Percentiles rank a stretch among this genome's conserved stretches.
Evolutionary conservation across 805 yeast genomes (phyloP).

Genomic region (Yamadazyma akitaensis): DNA sequence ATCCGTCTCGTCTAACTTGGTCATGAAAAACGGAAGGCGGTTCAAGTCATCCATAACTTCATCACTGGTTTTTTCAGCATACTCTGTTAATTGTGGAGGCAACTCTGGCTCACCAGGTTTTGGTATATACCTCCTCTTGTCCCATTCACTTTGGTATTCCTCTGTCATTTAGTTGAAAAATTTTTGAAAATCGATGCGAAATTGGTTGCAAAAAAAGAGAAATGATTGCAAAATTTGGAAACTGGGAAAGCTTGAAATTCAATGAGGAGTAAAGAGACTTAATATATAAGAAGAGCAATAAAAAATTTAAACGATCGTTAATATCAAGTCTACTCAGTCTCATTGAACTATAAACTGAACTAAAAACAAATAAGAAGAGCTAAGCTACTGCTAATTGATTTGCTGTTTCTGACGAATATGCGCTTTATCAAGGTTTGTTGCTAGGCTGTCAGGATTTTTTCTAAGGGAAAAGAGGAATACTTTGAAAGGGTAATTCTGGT

Average conservation of each 20-base stretch:
- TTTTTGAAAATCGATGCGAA: slow-evolving; percentile 4
- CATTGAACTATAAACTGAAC: no score
- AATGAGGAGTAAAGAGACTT: not conserved
- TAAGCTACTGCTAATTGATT: no score
- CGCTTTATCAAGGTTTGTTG: no score
- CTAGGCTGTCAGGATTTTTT: no score
- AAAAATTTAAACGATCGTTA: no score
- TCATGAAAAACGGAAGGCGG: slow-evolving; percentile 92
- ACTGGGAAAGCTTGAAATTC: not conserved
- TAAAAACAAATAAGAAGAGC: no score
- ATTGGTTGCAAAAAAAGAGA: not conserved
- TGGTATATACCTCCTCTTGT: slow-evolving; percentile 36
- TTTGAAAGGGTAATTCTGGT: no score
- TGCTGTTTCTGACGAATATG: no score
- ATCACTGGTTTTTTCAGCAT: slow-evolving; percentile 62
- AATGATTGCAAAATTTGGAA: not conserved
- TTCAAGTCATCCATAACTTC: slow-evolving; percentile 77
- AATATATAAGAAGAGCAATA: not conserved
- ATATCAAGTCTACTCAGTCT: no score
- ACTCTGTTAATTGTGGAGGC: slow-evolving; percentile 78
- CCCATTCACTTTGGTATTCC: slow-evolving; percentile 38
- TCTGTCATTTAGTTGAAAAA: slow-evolving; percentile 4
- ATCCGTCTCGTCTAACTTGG: slow-evolving; percentile 70
- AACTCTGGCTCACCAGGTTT: slow-evolving; percentile 63
- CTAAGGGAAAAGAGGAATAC: no score